phyloP scores from a whole-genome alignment of 371 early-diverging fungal genomes.

The Scutellospora calospora region DNA sequence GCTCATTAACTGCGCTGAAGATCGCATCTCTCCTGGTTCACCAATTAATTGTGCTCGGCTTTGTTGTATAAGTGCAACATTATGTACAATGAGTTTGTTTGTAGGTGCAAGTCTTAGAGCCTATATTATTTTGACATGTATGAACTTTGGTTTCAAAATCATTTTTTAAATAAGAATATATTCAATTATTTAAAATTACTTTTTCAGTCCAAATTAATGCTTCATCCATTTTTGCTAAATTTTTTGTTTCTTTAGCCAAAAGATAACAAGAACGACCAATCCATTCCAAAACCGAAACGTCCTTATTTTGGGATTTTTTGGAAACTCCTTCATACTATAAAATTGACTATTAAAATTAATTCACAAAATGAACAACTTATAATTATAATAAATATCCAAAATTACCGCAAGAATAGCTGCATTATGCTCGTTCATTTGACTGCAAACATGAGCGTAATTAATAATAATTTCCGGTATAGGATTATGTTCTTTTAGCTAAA shows the following conservation, averaged over 20 bases:
- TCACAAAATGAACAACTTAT: too few relatives aligned
- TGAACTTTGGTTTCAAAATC: too few relatives aligned
- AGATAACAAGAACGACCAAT: constrained; percentile 86
- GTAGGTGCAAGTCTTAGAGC: constrained; percentile 64
- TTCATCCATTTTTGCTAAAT: constrained; percentile 69
- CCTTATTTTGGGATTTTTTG: constrained; percentile 60
- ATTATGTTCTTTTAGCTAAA: constrained; percentile 55
- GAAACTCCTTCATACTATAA: background rate
- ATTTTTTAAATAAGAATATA: too few relatives aligned
- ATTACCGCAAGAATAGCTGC: background rate
- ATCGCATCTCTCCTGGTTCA: constrained; percentile 65
- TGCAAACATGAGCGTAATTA: constrained; percentile 86
- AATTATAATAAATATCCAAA: too few relatives aligned
- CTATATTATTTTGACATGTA: too few relatives aligned
- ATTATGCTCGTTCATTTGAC: constrained; percentile 60
- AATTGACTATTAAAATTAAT: too few relatives aligned
- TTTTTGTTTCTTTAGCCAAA: constrained; percentile 77
- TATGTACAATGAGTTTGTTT: constrained; percentile 73
- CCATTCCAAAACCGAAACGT: constrained; percentile 69
- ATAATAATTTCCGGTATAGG: constrained; percentile 68
- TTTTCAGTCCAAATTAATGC: constrained; percentile 67
- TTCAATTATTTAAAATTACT: too few relatives aligned
- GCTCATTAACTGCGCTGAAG: background rate
- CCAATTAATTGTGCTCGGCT: constrained; percentile 82
- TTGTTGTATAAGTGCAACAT: constrained; percentile 88